Base-by-base conservation (phyloP, 164 flowering plant genomes). In the Stephania japonica region DNA sequence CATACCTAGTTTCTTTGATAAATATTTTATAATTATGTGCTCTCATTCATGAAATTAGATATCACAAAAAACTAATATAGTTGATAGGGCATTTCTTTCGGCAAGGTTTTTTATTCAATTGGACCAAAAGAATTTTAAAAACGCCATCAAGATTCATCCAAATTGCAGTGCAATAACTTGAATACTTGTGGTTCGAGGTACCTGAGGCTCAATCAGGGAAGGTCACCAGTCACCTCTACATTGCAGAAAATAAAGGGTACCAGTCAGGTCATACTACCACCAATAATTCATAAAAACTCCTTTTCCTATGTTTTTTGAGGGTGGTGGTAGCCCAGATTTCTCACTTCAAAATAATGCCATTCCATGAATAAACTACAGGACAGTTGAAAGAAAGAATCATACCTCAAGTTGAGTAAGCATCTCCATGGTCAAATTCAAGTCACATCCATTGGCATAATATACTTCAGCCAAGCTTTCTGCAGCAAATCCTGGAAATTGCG, bases 401-500 rank as follows among this genome's bases (percentile, higher is more conserved):
- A 96, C 99, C 98, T 93, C 99, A 41, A 96, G 90, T 84, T 93
- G 98, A 72, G 90, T 87, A 75, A 96, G 97, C 93, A 93, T 96
- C 81, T 96, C 99, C 44, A 92, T 85, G 19, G 99, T 96, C 75
- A 83, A 73, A 80, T 88, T 89, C 86, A 96, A 78, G 78, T 96
- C 94, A 80, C 97, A 87, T n/a, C 87, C 90, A 85, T 87, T 93
- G 38, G 97, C 89, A 82, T 80, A 85, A 80, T 85, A 96, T 56
- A 92, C 97, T 71, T 90, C 99, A 32, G 93, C 90, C 27, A 93
- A 97, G 83, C 99, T 93, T 81, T 92, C 97, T 50, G 88, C 89
- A 70, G 99, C 89, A 89, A 96, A 93, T 25, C 97, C 98, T 73
- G 99, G 97, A 73, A 93, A 96, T 62, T 89, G 92, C 14, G 87